Conservation (phyloP, 1,284 basidiomycete species). For the Termitomyces sp. region DNA sequence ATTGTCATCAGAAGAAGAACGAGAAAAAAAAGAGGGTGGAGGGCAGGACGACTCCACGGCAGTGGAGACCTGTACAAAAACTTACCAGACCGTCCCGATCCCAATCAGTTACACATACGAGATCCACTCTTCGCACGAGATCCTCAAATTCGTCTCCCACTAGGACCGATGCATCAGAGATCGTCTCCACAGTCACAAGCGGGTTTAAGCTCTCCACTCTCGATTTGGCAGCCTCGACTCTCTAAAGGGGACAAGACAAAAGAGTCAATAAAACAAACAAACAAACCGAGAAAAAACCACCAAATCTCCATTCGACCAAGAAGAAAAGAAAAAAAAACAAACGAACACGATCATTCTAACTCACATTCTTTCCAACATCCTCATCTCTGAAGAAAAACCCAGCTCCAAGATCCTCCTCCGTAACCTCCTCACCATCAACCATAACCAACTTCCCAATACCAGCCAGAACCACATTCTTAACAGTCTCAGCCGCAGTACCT, state of each 20-base stretch:
- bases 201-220: constrained; percentile 90
- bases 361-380: constrained; percentile 84
- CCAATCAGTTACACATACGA: constrained; percentile 83
- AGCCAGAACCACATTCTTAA: constrained; percentile 89
- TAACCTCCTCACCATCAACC: constrained; percentile 57
- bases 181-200: constrained; percentile 75
- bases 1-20: constrained; percentile 8
- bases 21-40: neutral
- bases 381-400: constrained; percentile 94
- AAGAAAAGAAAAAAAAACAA: neutral
- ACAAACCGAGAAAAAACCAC: constrained; percentile 31
- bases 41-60: constrained; percentile 1
- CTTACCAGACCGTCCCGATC: constrained; percentile 66
- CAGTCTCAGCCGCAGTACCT: constrained; percentile 90
- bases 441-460: constrained; percentile 72
- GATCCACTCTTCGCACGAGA: constrained; percentile 62
- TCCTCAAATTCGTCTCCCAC: constrained; percentile 52
- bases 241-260: constrained; percentile 49
- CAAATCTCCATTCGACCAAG: constrained; percentile 26
- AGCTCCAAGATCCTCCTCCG: constrained; percentile 80
- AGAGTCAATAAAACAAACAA: neutral
- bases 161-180: constrained; percentile 47
- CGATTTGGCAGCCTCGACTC: constrained; percentile 77
- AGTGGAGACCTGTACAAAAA: constrained; percentile 8
- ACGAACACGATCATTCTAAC: constrained; percentile 13